Base-by-base conservation (phyloP, 495 filamentous ascomycete genomes). In the Letharia lupina region DNA sequence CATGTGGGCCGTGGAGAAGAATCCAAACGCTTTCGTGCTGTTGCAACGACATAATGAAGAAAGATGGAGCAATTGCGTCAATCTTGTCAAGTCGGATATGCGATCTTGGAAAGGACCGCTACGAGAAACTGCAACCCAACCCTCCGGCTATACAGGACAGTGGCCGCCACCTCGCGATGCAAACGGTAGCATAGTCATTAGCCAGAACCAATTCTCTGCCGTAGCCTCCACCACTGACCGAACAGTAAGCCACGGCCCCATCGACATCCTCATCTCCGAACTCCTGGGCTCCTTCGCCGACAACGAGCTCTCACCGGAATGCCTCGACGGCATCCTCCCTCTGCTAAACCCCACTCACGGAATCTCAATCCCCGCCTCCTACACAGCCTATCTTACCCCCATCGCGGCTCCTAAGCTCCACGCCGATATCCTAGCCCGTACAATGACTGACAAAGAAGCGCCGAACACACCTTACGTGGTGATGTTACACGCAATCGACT, bases 1-100 rank as follows among this genome's bases (percentile, higher is more conserved):
- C 56, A 78, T 96, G 28, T 96, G 91, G 87, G 95, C 90, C 0
- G 83, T 99, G 6, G 94, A 99, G 77, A 99, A 99, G 82, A 99
- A 99, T 71, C 93, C 91, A 2, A 97, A 98, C 75, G 94, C 94
- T 5, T 96, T 91, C 72, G 91, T 99, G 54, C 84, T 96, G 63
- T 83, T 99, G 20, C 86, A 96, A 60, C 81, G 88, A 23, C 89
- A 94, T 67, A 99, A 99, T 72, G 82, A 87, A 70, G 78, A 77
- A 3, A 81, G 83, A 50, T 99, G 94, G 94, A 78, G 75, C 61
- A 83, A 84, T 31, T 81, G 82, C 37, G 94, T 95, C 6, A 90
- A 82, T 0, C 82, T 99, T 11, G 89, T 97, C 48, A 93, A 96
- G 73, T 96, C 92, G 4, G 94, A 99, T 75, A 99, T 99, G 94